These are phyloP conservation scores for Perilla frutescens DNA, from an alignment of 257 asterid genomes.

Conservation along the genomic window DNA sequence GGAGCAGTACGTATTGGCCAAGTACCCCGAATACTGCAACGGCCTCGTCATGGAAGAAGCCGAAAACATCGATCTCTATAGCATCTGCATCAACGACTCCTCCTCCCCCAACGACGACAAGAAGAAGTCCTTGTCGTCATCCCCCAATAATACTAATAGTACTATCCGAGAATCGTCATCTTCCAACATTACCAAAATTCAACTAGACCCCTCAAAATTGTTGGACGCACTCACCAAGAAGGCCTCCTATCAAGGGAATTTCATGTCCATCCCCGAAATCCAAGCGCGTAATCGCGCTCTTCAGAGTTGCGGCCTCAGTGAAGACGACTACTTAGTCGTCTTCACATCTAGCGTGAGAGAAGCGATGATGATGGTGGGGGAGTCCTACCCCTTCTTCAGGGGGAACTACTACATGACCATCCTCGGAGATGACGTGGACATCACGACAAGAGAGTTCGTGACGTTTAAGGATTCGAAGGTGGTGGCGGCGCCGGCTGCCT, in stretches of 20 bases:
- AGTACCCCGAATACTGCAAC: slow-evolving; percentile 75
- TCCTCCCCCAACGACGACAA: slow-evolving; percentile 38
- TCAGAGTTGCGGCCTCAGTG: slow-evolving; percentile 63
- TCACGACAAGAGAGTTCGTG: slow-evolving; percentile 52
- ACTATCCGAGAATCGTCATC: slow-evolving; percentile 42
- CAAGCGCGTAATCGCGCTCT: slow-evolving; percentile 75
- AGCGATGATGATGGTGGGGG: slow-evolving; percentile 71
- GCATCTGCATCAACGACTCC: slow-evolving; percentile 37
- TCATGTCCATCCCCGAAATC: slow-evolving; percentile 80
- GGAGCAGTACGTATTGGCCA: slow-evolving; percentile 74
- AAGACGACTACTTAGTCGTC: slow-evolving; percentile 64
- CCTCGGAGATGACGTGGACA: slow-evolving; percentile 52
- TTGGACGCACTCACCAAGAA: slow-evolving; percentile 60
- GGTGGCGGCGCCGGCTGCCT: slow-evolving; percentile 67
- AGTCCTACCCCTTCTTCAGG: slow-evolving; percentile 72
- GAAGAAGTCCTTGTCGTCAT: slow-evolving; percentile 43
- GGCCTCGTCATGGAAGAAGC: slow-evolving; percentile 58
- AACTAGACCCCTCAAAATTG: slow-evolving; percentile 67
- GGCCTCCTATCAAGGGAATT: slow-evolving; percentile 56
- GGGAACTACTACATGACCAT: slow-evolving; percentile 83
- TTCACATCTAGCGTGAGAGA: slow-evolving; percentile 51
- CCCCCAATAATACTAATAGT: neutral
- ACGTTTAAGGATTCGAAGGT: slow-evolving; percentile 57
- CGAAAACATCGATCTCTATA: slow-evolving; percentile 46
- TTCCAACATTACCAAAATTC: slow-evolving; percentile 44